Percentiles rank a stretch among this genome's conserved stretches.
Evolutionary conservation across 2,329 filamentous ascomycete genomes (phyloP).

Genomic region (Fusarium equiseti): DNA sequence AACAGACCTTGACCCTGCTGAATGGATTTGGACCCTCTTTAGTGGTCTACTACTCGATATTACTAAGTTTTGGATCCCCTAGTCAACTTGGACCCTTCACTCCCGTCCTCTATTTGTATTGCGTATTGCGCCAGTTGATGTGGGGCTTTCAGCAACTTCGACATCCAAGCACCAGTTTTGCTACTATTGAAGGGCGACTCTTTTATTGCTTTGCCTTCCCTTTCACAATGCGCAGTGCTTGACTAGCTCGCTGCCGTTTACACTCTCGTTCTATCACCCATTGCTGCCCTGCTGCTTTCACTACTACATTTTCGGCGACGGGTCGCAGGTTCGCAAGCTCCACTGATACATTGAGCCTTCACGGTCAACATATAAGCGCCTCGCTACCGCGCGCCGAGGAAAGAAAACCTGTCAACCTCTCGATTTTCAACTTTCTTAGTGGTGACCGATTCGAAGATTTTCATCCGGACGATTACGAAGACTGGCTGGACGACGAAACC

Average conservation of each 20-base stretch:
- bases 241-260: constrained; percentile 43
- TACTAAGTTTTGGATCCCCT: background rate
- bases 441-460: constrained; percentile 5
- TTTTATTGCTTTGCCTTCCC: constrained; percentile 14
- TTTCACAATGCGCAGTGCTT: constrained; percentile 47
- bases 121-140: constrained; percentile 16
- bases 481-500: constrained; percentile 9
- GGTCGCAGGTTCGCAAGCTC: constrained; percentile 31
- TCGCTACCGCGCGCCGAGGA: constrained; percentile 32
- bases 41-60: background rate
- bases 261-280: constrained; percentile 43
- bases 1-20: constrained; percentile 22
- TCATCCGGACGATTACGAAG: constrained; percentile 13
- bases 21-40: constrained; percentile 15
- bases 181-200: background rate
- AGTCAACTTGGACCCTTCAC: constrained; percentile 1
- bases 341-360: constrained; percentile 7
- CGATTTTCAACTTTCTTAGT: constrained; percentile 43
- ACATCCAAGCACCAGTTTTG: constrained; percentile 22
- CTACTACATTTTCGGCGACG: constrained; percentile 24
- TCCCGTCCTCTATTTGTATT: constrained; percentile 6
- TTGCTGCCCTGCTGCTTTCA: constrained; percentile 9
- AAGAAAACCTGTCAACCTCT: constrained; percentile 30
- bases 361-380: constrained; percentile 20
- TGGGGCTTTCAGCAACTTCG: constrained; percentile 18